Percentiles rank a stretch among this genome's conserved stretches.
phyloP scores from a whole-genome alignment of 2,329 filamentous ascomycete genomes.

The Apiospora rasikravindrae region DNA sequence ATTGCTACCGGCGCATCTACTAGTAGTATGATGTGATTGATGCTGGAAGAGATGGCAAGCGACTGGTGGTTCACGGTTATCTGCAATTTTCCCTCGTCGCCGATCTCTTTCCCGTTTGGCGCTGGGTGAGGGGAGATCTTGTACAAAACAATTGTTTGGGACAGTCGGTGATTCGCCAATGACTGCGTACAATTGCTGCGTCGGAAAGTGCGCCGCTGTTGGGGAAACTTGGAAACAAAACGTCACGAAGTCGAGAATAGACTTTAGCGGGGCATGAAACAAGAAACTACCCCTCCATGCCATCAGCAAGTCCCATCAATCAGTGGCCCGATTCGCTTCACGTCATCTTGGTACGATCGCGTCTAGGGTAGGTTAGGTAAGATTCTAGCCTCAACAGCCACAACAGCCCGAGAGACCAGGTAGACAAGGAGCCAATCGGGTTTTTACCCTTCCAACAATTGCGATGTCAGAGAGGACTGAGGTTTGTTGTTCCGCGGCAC shows the following conservation, averaged over 20 bases:
- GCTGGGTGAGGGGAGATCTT: neutral
- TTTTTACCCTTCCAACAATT: too few relatives aligned
- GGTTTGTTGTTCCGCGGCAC: too few relatives aligned
- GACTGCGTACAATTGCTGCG: neutral
- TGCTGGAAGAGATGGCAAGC: neutral
- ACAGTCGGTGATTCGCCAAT: conserved; percentile 3
- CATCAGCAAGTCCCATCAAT: neutral
- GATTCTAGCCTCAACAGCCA: neutral
- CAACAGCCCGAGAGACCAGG: too few relatives aligned
- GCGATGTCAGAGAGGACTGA: too few relatives aligned
- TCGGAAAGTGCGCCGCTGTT: conserved; percentile 3
- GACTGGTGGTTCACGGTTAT: neutral
- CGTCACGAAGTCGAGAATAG: conserved; percentile 3
- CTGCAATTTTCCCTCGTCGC: neutral
- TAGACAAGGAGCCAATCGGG: too few relatives aligned
- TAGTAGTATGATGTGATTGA: neutral
- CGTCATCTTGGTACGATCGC: neutral
- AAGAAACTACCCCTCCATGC: conserved; percentile 9
- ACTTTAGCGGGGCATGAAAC: conserved; percentile 11
- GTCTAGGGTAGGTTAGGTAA: neutral
- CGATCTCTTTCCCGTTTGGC: neutral
- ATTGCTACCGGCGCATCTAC: neutral
- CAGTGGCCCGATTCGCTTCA: neutral
- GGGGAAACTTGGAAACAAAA: conserved; percentile 9
- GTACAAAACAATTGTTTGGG: neutral